These are phyloP conservation scores for Rusavskia elegans DNA, from an alignment of 495 filamentous ascomycete genomes.

Conservation along the genomic window DNA sequence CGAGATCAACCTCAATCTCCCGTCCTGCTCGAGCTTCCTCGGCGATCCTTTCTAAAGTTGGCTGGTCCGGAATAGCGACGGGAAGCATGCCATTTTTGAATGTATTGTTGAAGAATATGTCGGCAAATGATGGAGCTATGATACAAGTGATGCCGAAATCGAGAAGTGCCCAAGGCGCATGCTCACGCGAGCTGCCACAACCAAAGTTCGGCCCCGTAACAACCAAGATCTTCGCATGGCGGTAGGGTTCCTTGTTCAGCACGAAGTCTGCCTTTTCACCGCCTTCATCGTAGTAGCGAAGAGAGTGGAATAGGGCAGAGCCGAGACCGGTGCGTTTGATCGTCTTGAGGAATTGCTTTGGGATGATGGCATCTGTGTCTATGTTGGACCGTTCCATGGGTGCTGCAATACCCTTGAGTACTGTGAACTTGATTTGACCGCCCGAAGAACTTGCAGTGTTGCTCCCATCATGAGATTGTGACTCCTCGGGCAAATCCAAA, in stretches of 20 bases:
- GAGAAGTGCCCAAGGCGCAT: conserved; percentile 91
- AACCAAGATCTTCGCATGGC: conserved; percentile 75
- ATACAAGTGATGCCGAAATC: conserved; percentile 93
- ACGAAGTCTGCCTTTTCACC: conserved; percentile 66
- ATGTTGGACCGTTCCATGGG: conserved; percentile 79
- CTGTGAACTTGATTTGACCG: conserved; percentile 69
- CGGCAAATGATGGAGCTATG: conserved; percentile 83
- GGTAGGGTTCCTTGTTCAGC: conserved; percentile 82
- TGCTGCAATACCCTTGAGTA: conserved; percentile 74
- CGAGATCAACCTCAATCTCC: conserved; percentile 85
- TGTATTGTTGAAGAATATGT: conserved; percentile 99
- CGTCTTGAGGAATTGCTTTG: conserved; percentile 98
- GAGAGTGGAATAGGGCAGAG: conserved; percentile 68
- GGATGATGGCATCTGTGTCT: conserved; percentile 97
- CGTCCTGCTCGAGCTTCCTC: conserved; percentile 66
- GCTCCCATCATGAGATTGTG: conserved; percentile 43
- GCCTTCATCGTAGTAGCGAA: conserved; percentile 59
- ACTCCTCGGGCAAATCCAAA: conserved; percentile 59
- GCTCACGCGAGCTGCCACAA: conserved; percentile 84
- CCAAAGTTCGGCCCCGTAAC: conserved; percentile 92
- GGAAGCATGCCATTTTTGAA: conserved; percentile 99
- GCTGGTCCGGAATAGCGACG: conserved; percentile 53
- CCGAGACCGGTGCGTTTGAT: conserved; percentile 96
- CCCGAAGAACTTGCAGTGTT: conserved; percentile 31
- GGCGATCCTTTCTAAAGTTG: conserved; percentile 51